Conservation (phyloP, 2,329 filamentous ascomycete genomes). For the Penicillium sp. region DNA sequence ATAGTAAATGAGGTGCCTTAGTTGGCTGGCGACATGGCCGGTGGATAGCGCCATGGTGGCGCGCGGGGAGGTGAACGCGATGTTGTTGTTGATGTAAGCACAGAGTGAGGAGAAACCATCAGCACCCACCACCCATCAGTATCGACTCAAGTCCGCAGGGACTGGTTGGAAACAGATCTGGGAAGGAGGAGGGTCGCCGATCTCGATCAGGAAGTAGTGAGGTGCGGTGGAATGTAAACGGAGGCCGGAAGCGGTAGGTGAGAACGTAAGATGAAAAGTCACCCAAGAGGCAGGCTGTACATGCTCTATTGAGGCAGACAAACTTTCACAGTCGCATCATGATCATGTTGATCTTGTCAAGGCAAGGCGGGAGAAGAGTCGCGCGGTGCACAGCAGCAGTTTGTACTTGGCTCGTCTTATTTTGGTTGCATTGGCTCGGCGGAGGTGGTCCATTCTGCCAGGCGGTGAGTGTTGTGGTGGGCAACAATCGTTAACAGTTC, state of each 20-base stretch:
- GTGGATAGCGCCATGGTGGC: slow-evolving; percentile 61
- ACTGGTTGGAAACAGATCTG: not conserved
- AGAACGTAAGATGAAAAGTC: slow-evolving; percentile 16
- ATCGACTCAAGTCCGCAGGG: slow-evolving; percentile 1
- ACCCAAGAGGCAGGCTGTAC: slow-evolving; percentile 14
- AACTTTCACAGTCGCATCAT: slow-evolving; percentile 14
- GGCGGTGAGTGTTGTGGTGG: slow-evolving; percentile 34
- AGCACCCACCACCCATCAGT: slow-evolving; percentile 24
- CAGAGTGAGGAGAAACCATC: slow-evolving; percentile 23
- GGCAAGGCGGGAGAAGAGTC: not conserved
- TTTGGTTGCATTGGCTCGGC: slow-evolving; percentile 29
- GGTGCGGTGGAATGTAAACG: slow-evolving; percentile 33
- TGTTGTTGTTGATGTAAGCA: slow-evolving; percentile 20
- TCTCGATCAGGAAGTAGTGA: slow-evolving; percentile 20
- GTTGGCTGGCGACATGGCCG: slow-evolving; percentile 63
- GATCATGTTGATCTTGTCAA: slow-evolving; percentile 16
- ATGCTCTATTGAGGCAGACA: slow-evolving; percentile 20
- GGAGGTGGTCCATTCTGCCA: slow-evolving; percentile 30
- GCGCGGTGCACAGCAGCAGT: not conserved
- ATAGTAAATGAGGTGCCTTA: slow-evolving; percentile 71
- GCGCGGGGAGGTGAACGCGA: slow-evolving; percentile 33
- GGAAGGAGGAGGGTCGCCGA: slow-evolving; percentile 18
- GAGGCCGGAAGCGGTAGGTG: slow-evolving; percentile 31
- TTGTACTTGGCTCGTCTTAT: slow-evolving; percentile 27
- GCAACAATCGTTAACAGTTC: slow-evolving; percentile 30